These are phyloP conservation scores for Cyclotella sp. DNA, from an alignment of 108 stramenopile genomes.

Conservation along the genomic window DNA sequence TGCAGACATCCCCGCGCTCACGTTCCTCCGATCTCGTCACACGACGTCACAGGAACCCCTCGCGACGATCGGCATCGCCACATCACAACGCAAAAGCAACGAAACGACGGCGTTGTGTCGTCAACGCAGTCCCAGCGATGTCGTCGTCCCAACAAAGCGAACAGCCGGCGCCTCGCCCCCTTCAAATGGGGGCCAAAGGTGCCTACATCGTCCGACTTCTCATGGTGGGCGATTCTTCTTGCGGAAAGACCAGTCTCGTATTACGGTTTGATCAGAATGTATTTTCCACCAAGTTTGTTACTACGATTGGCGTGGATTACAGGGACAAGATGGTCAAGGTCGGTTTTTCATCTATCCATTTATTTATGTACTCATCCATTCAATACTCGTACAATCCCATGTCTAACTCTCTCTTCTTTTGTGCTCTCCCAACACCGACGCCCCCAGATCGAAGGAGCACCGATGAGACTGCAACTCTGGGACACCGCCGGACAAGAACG, in stretches of 20 bases:
- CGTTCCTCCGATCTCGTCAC: no score
- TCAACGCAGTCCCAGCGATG: no score
- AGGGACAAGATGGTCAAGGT: constrained; percentile 95
- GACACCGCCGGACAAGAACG: constrained; percentile 97
- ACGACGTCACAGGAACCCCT: no score
- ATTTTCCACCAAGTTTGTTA: constrained; percentile 92
- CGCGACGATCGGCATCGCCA: no score
- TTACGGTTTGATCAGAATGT: constrained; percentile 93
- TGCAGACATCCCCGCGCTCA: no score
- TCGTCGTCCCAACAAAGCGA: constrained; percentile 7
- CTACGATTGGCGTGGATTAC: constrained; percentile 96
- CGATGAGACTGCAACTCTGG: constrained; percentile 92
- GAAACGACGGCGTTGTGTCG: neutral
- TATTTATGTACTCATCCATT: no score
- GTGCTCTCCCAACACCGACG: neutral
- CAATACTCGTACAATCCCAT: neutral
- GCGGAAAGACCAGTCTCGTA: constrained; percentile 90
- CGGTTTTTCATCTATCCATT: constrained; percentile 3
- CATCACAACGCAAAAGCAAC: no score
- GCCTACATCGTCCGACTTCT: constrained; percentile 90
- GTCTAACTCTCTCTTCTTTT: neutral
- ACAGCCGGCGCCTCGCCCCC: constrained; percentile 63
- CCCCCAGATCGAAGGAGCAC: constrained; percentile 83
- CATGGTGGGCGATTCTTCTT: constrained; percentile 90
- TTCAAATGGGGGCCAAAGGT: constrained; percentile 92